Base-by-base conservation (phyloP, 805 yeast genomes). In the Starmerella bombicola region DNA sequence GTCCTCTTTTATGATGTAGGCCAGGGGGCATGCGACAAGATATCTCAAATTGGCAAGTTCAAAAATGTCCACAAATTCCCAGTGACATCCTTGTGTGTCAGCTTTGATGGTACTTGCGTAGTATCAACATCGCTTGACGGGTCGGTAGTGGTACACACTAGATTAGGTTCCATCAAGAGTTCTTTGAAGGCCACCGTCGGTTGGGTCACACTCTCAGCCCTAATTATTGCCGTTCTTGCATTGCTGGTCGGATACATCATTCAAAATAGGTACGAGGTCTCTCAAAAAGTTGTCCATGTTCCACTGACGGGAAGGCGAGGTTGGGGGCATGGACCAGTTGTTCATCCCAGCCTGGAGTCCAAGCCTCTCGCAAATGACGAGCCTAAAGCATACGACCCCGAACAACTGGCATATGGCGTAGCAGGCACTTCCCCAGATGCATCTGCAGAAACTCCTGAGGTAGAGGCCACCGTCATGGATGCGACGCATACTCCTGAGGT, bases 61-160 rank as follows among this genome's bases (percentile, higher is more conserved):
- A 21, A 35, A 15, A 35, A 33, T 4, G 43, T 34, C 4, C 55
- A 48, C 38, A 33, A 32, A 12, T 41, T 53, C 30, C 55, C 56
- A 3, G 50, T 53, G 9, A 51, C 55, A 4, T 40, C 51, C 10
- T 29, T 50, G 22, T 42, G 53, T 4, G 30, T 53, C 5, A 30
- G 40, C 19, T 30, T 43, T 13, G 37, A 35, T 16, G 48, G 46
- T 13, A 33, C 37, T 3, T 29, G 42, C 9, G 43, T 50, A 2
- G 49, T 43, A 3, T 47, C 53, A 2, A 44, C 49, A 5, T 47
- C 55, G n/a, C 33, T 53, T 20, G 53, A 45, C 19, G 56, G 56
- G 13, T 39, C 50, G 4, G 30, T 50, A 6, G 37, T 32, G 4
- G 40, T 48, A 15, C 30, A 42, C 30, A 17, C 35, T 16, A 38